Base-by-base conservation (phyloP, 2,329 filamentous ascomycete species). In the Camptophora hylomeconis region DNA sequence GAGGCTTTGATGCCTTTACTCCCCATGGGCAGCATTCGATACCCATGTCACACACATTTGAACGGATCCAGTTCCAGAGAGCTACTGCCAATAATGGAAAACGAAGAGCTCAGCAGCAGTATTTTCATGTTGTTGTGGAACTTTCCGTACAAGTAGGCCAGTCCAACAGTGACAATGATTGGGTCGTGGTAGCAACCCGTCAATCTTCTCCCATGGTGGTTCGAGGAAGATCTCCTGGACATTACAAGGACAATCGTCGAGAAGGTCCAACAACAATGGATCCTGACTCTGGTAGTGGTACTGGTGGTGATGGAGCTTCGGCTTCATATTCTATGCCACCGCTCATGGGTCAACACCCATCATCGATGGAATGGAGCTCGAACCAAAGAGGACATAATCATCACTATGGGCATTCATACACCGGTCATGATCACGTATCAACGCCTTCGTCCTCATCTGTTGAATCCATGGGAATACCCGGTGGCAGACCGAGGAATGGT, bases 41-140 rank as follows among this genome's bases (percentile, higher is more conserved):
- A 24, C 57, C 57, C 1, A 54, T 52, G 5, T 60, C 63, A n/a
- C 68, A 75, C 33, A 69, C 65, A 0, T 94, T 92, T 49, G 84
- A 93, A 49, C 75, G 86, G 7, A 89, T 93, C 28, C 84, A 93
- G 45, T 94, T 93, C 67, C 92, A 92, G 52, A 81, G 82, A 40
- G 84, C 86, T 1, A 93, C 84, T 0, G 82, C 83, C 14, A 94
- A 93, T 58, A 94, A 94, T 42, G 84, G 84, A 25, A 92, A 92
- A 53, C 69, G 86, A 42, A 67, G 86, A 32, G 84, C 84, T 1
- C 82, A 84, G 11, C 84, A 94, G 49, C 86, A 93, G 45, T 92
- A 84, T 52, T 93, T 92, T 47, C 81, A 89, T 45, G 65, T 94
- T n/a, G 71, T 92, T 24, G 76, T 92, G 3, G 83, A 92, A 49